A percentile compares a stretch with the other conserved stretches of the same genome.
phyloP scores from a whole-genome alignment of 2,329 filamentous ascomycete genomes.

The Chaetomium sp. region DNA sequence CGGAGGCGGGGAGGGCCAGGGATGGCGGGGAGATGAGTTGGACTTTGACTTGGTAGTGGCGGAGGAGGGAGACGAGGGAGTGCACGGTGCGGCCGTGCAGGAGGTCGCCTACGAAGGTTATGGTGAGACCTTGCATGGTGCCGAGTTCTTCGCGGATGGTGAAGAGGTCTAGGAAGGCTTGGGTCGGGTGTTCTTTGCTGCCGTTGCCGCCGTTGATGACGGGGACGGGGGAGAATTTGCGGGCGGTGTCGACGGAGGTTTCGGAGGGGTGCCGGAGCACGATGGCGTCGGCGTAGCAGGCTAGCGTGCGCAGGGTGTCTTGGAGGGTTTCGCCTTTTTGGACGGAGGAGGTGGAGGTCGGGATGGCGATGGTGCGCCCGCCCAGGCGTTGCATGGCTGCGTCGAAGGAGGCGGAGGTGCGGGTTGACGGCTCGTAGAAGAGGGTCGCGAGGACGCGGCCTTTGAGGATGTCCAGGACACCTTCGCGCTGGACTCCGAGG shows the following conservation, averaged over 20 bases:
- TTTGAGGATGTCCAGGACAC: slow-evolving; percentile 78
- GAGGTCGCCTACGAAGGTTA: slow-evolving; percentile 92
- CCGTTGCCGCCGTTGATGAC: slow-evolving; percentile 98
- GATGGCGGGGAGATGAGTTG: slow-evolving; percentile 82
- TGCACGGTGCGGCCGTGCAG: slow-evolving; percentile 91
- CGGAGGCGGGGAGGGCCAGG: slow-evolving; percentile 67
- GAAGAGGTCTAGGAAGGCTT: slow-evolving; percentile 95
- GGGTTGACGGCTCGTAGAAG: slow-evolving; percentile 96
- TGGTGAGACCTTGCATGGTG: slow-evolving; percentile 88
- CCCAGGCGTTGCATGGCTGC: slow-evolving; percentile 97
- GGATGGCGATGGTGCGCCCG: slow-evolving; percentile 74
- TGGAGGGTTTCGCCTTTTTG: slow-evolving; percentile 92
- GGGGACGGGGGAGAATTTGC: slow-evolving; percentile 81
- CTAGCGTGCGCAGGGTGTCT: slow-evolving; percentile 88
- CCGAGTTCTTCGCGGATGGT: slow-evolving; percentile 97
- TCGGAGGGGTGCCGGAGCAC: slow-evolving; percentile 92
- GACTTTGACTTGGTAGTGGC: slow-evolving; percentile 90
- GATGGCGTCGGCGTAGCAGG: slow-evolving; percentile 89
- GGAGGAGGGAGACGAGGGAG: slow-evolving; percentile 87
- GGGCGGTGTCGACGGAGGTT: slow-evolving; percentile 70
- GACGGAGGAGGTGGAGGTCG: slow-evolving; percentile 79
- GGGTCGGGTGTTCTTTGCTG: slow-evolving; percentile 91
- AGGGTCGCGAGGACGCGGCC: slow-evolving; percentile 83
- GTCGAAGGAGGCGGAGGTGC: slow-evolving; percentile 93
- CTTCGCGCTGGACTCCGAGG: slow-evolving; percentile 85